A percentile compares a stretch with the other conserved stretches of the same genome.
Conservation (phyloP, 2,329 filamentous ascomycete species). For the Incumbomyces lentus region DNA sequence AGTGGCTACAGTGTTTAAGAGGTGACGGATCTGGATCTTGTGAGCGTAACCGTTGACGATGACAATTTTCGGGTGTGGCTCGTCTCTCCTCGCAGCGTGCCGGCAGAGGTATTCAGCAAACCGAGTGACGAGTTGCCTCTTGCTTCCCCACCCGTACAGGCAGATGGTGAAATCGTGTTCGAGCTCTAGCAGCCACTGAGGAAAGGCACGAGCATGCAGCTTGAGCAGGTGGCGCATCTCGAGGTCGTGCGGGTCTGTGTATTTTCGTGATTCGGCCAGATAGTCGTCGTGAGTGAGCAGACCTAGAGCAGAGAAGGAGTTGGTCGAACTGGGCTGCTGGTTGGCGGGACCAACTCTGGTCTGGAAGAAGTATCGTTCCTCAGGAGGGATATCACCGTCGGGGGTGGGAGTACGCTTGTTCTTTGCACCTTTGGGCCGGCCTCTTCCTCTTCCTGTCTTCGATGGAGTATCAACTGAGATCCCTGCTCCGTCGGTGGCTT, state of each 20-base stretch:
- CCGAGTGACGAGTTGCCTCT: constrained; percentile 60
- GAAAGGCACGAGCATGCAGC: constrained; percentile 70
- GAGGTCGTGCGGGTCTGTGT: constrained; percentile 56
- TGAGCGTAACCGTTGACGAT: constrained; percentile 72
- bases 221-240: constrained; percentile 63
- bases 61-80: constrained; percentile 52
- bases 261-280: constrained; percentile 57
- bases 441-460: constrained; percentile 41
- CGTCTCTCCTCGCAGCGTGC: neutral
- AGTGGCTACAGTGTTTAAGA: constrained; percentile 50
- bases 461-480: constrained; percentile 40
- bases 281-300: constrained; percentile 89
- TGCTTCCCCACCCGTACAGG: constrained; percentile 86
- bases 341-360: constrained; percentile 72
- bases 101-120: constrained; percentile 58
- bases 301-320: constrained; percentile 62
- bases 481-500: constrained; percentile 31
- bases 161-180: constrained; percentile 79
- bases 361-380: constrained; percentile 89
- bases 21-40: constrained; percentile 34
- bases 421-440: constrained; percentile 45
- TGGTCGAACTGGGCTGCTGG: constrained; percentile 59
- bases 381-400: constrained; percentile 68
- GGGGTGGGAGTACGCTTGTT: constrained; percentile 65
- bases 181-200: constrained; percentile 88